Evolutionary conservation across 441 rosid species (phyloP).

Genomic region (Rhodomyrtus psidioides): DNA sequence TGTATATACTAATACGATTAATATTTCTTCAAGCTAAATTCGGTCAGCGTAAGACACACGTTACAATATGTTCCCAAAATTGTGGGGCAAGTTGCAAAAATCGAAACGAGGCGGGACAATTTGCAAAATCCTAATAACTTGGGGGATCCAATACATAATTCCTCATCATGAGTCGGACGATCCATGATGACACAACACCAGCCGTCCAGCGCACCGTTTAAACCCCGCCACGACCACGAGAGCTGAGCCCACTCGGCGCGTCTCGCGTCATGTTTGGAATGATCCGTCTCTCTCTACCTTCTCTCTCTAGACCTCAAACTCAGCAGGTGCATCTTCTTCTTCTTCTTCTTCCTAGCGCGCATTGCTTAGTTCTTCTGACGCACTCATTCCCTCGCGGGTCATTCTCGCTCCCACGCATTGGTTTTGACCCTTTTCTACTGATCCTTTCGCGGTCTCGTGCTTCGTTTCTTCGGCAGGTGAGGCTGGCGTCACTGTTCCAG

Average conservation of each 20-base stretch:
- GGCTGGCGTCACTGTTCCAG: constrained; percentile 20
- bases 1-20: no score
- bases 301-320: constrained; percentile 36
- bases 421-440: not conserved
- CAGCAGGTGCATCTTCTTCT: constrained; percentile 26
- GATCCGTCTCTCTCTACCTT: constrained; percentile 20
- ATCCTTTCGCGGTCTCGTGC: not conserved
- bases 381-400: not conserved
- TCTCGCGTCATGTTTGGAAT: constrained; percentile 22
- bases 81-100: no score
- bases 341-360: constrained; percentile 1
- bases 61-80: no score
- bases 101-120: no score
- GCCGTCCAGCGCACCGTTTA: not conserved
- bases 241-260: not conserved
- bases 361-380: no score
- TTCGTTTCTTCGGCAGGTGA: constrained; percentile 19
- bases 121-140: no score
- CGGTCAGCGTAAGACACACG: no score
- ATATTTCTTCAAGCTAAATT: no score
- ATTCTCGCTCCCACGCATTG: not conserved
- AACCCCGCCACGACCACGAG: not conserved
- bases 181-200: no score
- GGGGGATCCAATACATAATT: no score
- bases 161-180: no score